Base-by-base conservation (phyloP, 2,329 filamentous ascomycete genomes). In the Tothia fuscella region DNA sequence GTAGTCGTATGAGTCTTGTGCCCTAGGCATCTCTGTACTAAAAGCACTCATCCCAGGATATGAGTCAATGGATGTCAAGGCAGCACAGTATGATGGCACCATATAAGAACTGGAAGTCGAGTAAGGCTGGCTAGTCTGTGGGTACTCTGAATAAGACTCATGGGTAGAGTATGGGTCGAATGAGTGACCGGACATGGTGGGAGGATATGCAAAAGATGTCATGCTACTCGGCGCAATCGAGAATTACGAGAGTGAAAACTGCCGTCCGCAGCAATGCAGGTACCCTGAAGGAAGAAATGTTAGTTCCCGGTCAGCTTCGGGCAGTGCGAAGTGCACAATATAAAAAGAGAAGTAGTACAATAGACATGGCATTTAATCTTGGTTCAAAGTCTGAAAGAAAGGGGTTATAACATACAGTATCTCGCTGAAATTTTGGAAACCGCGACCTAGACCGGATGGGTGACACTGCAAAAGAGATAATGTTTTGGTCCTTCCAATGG, bases 151-250 rank as follows among this genome's bases (percentile, higher is more conserved):
- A 20, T 20, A 43, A 7, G 33, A 14, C 7, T 43, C 41, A 9
- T 32, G 29, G 33, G 33, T 5, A 20, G 41, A 22, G 30, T 16
- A 45, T 2, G 28, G 38, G 24, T 45, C 38, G 16, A 42, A 45
- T 28, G 20, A 14, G 28, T 42, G 42, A 30, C 14, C 22, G 13
- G 42, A 14, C 42, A 45, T 45, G 2, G 32, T 39, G 42, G 26
- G 37, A 19, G 42, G 36, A 34, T 31, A 42, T 6, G 35, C 37
- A 34, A 41, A 44, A 3, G 42, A 41, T 29, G 42, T 41, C 35
- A 44, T 44, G 26, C 35, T 41, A 28, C 22, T 30, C n/a, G 38
- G 25, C n/a, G 26, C 9, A 30, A 7, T 25, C n/a, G 21, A n/a
- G n/a, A n/a, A n/a, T n/a, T n/a, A n/a, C n/a, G n/a, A n/a, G n/a